Evolutionary conservation across 148 eudicot species (phyloP).

Genomic region (Arctostaphylos glauca): DNA sequence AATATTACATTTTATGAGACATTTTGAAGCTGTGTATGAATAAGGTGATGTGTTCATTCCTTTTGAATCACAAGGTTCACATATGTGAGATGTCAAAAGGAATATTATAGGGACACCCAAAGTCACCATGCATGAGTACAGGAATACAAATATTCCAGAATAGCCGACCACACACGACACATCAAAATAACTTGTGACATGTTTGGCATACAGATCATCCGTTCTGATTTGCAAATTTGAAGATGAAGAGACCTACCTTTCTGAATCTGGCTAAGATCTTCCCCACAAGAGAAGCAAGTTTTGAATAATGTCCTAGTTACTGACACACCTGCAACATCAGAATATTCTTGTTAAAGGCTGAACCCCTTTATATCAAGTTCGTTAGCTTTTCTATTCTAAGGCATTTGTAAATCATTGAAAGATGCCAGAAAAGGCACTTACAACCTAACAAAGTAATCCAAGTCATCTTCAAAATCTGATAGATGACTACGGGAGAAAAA

Average conservation of each 20-base stretch:
- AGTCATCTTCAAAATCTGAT: neutral
- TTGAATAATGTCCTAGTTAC: conserved; percentile 45
- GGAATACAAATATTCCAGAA: neutral
- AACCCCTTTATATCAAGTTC: neutral
- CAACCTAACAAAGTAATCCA: neutral
- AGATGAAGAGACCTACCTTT: conserved; percentile 56
- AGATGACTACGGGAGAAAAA: neutral
- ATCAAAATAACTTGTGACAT: neutral
- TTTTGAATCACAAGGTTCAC: neutral
- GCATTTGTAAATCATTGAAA: neutral
- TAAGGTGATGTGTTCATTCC: neutral
- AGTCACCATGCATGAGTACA: neutral
- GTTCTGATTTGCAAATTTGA: neutral
- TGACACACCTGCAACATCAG: conserved; percentile 56
- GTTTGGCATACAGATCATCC: neutral
- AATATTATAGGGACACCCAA: neutral
- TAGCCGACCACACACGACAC: neutral
- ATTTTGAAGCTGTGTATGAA: neutral
- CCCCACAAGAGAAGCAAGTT: conserved; percentile 85
- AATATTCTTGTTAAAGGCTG: conserved; percentile 10
- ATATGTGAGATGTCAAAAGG: neutral
- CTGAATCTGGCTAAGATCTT: conserved; percentile 69
- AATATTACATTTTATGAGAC: neutral
- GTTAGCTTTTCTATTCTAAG: neutral
- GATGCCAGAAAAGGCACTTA: neutral